Base-by-base conservation (phyloP, 2,329 filamentous ascomycete species). In the Talaromyces albobiverticillius region DNA sequence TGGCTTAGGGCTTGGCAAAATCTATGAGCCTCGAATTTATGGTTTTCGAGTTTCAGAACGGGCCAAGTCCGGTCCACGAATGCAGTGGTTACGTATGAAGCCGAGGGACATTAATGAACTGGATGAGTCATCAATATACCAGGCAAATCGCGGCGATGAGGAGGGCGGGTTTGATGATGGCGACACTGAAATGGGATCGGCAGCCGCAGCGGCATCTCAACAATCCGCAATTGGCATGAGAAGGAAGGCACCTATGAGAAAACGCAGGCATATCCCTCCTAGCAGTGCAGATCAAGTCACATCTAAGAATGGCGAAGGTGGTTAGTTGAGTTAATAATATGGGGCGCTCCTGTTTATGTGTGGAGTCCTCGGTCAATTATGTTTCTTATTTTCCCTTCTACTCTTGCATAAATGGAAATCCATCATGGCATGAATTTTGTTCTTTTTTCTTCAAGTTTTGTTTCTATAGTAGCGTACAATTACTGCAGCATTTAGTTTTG, bases 21-120 rank as follows among this genome's bases (percentile, higher is more conserved):
- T 96, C 64, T 97, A 97, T 74, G 90, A 96, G 68, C 91, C 94
- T 56, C 88, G 87, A 62, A 97, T 99, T 69, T 99, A 97, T 73
- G 94, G 94, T 25, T 99, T 99, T 77, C 84, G 88, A 58, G 94
- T 99, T 20, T 93, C 89, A 16, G 94, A 97, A 72, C 81, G 92
- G 55, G 90, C 94, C 40, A 85, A 89, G 61, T 91, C 89, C 22
- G 94, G 94, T 0, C 94, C 94, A 11, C 83, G 94, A 57, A 99
- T 99, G 94, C 91, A 92, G 69, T 99, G 94, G 94, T 77, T 99
- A 63, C 85, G 94, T 61, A 86, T 88, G 72, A 88, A 91, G 67
- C 94, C 94, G 0, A 78, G 79, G 13, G 84, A 96, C 65, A 79
- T 96, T 53, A 85, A 80, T 41, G 89, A 95, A 63, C 78, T 97